Base-by-base conservation (phyloP, 306 rosid genomes). In the Glycyrrhiza uralensis region DNA sequence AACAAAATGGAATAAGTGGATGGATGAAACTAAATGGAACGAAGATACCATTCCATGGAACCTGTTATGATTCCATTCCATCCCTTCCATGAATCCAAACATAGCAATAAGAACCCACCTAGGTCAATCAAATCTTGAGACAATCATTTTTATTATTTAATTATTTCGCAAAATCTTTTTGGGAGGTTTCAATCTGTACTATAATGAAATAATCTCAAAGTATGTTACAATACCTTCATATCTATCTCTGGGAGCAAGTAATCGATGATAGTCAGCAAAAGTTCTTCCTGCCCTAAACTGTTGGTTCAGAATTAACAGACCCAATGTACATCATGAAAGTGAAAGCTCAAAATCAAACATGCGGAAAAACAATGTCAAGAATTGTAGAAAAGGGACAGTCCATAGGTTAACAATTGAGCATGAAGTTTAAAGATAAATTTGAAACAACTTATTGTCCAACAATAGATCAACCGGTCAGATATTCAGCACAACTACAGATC, bases 181-280 rank as follows among this genome's bases (percentile, higher is more conserved):
- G 66, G 20, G 14, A 59, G 33, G 30, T 47, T 64, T 46, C 66
- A 61, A 38, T 60, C 20, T 54, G 3, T 46, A 68, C 60, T 14
- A 10, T 13, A 56, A 30, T 9, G 5, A 62, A 59, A 78, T 28
- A 46, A 41, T 39, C 47, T 2, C 10, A 55, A 60, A 33, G 33
- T 18, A n/a, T 38, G 61, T 14, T 46, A 41, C 4, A 62, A 19
- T 82, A 91, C 99, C 99, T 85, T 85, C 79, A 22, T 85, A 86
- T 84, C 28, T 88, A 60, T 85, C 87, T 64, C 75, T 65, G 14
- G 97, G 89, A 29, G 82, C 69, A 60, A 92, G 92, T 73, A 91
- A 59, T 24, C 96, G 90, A 78, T 94, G 91, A 80, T 85, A 94
- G 83, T 86, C 78, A 1, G 81, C 97, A 59, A 83, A 79, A 12